Evolutionary conservation across 2,329 filamentous ascomycete species (phyloP).

Genomic region (Exophiala alcalophila): DNA sequence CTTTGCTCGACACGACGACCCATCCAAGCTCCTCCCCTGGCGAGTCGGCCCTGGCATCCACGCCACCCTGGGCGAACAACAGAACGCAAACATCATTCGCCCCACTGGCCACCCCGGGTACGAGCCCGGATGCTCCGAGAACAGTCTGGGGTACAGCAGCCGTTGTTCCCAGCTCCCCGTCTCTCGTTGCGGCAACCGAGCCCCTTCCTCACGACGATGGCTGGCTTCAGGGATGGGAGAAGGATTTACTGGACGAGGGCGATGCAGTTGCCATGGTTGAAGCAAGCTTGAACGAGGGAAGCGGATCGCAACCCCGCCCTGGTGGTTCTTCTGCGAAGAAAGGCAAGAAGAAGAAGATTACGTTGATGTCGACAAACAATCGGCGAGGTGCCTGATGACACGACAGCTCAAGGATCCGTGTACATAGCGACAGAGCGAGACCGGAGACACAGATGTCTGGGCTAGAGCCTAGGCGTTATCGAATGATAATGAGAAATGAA

Average conservation of each 20-base stretch:
- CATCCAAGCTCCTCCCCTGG: conserved; percentile 30
- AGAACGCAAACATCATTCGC: conserved; percentile 44
- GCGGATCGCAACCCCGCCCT: conserved; percentile 28
- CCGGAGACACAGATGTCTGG: too few relatives aligned
- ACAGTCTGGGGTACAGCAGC: conserved; percentile 92
- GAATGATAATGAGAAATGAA: too few relatives aligned
- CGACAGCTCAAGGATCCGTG: too few relatives aligned
- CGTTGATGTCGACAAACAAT: conserved; percentile 64
- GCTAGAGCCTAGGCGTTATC: too few relatives aligned
- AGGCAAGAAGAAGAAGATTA: conserved; percentile 64
- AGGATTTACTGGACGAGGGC: conserved; percentile 66
- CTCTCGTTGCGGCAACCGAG: conserved; percentile 41
- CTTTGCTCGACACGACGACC: conserved; percentile 46
- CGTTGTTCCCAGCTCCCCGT: conserved; percentile 59
- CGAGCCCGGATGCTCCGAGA: conserved; percentile 69
- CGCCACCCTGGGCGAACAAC: conserved; percentile 42
- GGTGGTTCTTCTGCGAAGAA: conserved; percentile 41
- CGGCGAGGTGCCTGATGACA: conserved; percentile 58
- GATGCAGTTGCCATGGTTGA: conserved; percentile 53
- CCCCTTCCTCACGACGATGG: conserved; percentile 63
- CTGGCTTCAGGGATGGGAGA: conserved; percentile 82
- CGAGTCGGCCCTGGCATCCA: conserved; percentile 38
- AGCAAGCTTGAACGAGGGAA: conserved; percentile 31
- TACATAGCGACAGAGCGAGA: background rate
- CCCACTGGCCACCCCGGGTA: conserved; percentile 70